A percentile compares a stretch with the other conserved stretches of the same genome.
These are phyloP conservation scores for Asterionellopsis glacialis DNA, from an alignment of 108 stramenopile species.

Conservation along the genomic window DNA sequence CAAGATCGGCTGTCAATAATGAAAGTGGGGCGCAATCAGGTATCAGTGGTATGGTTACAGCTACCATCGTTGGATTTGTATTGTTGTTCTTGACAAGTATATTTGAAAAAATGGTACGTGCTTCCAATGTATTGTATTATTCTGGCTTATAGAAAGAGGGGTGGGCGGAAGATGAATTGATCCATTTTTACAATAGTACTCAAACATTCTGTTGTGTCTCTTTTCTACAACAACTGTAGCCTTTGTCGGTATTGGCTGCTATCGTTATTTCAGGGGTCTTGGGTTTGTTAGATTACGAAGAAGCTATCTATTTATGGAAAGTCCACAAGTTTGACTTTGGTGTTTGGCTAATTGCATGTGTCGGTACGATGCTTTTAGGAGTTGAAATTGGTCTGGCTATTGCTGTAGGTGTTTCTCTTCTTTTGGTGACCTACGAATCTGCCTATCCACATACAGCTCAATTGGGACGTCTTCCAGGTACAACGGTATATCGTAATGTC, in stretches of 20 bases:
- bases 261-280: constrained; percentile 75
- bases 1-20: constrained; percentile 73
- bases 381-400: constrained; percentile 65
- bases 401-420: constrained; percentile 48
- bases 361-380: constrained; percentile 58
- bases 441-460: constrained; percentile 60
- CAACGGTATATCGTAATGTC: constrained; percentile 51
- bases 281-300: constrained; percentile 49
- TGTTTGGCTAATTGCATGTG: constrained; percentile 54
- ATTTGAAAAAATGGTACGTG: constrained; percentile 63
- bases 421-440: constrained; percentile 52
- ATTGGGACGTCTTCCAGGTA: constrained; percentile 58
- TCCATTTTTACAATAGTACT: background rate
- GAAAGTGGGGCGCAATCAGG: constrained; percentile 60
- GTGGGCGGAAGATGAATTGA: no score
- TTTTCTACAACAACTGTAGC: constrained; percentile 5
- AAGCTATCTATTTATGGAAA: constrained; percentile 54
- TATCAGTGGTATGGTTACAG: constrained; percentile 58
- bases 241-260: constrained; percentile 42
- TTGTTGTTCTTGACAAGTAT: constrained; percentile 69
- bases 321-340: constrained; percentile 61
- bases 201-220: background rate
- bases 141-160: background rate
- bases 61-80: constrained; percentile 52
- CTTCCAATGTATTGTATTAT: background rate